These are phyloP conservation scores for Vitis amurensis DNA, from an alignment of 164 flowering plant species.

Conservation along the genomic window DNA sequence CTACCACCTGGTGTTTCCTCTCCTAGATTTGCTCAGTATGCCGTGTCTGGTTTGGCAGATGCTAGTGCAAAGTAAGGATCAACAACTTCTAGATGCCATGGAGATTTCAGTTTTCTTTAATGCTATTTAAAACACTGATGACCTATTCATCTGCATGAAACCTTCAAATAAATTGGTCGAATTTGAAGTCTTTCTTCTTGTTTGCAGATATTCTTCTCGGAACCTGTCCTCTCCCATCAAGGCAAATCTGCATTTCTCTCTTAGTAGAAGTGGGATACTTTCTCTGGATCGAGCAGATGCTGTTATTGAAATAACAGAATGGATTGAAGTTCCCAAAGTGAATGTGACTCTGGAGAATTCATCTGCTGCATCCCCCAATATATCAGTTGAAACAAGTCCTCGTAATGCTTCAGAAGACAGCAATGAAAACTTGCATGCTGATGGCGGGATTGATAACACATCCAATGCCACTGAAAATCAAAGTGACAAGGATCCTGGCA, in stretches of 20 bases:
- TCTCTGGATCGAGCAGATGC: slow-evolving; percentile 93
- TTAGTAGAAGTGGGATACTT: slow-evolving; percentile 87
- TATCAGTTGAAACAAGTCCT: slow-evolving; percentile 47
- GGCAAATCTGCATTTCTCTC: slow-evolving; percentile 88
- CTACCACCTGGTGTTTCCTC: slow-evolving; percentile 84
- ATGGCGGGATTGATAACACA: slow-evolving; percentile 29
- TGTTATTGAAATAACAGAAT: slow-evolving; percentile 85
- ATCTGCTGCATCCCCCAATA: slow-evolving; percentile 45
- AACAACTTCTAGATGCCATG: slow-evolving; percentile 1
- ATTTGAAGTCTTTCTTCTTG: neutral
- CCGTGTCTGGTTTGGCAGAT: slow-evolving; percentile 77
- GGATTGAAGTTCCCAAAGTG: slow-evolving; percentile 92
- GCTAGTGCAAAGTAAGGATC: slow-evolving; percentile 78
- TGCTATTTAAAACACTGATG: neutral
- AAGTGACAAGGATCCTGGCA: slow-evolving; percentile 35
- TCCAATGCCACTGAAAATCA: slow-evolving; percentile 45
- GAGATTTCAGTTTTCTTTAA: slow-evolving; percentile 1
- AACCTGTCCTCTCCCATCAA: slow-evolving; percentile 94
- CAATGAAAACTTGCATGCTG: slow-evolving; percentile 34
- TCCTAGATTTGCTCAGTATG: slow-evolving; percentile 66
- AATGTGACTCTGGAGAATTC: slow-evolving; percentile 73
- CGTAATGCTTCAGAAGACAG: slow-evolving; percentile 47
- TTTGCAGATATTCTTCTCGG: slow-evolving; percentile 72
- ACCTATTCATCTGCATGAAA: neutral
- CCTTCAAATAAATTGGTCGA: neutral